These are phyloP conservation scores for Naganishia friedmannii DNA, from an alignment of 768 basidiomycete genomes.

Conservation along the genomic window DNA sequence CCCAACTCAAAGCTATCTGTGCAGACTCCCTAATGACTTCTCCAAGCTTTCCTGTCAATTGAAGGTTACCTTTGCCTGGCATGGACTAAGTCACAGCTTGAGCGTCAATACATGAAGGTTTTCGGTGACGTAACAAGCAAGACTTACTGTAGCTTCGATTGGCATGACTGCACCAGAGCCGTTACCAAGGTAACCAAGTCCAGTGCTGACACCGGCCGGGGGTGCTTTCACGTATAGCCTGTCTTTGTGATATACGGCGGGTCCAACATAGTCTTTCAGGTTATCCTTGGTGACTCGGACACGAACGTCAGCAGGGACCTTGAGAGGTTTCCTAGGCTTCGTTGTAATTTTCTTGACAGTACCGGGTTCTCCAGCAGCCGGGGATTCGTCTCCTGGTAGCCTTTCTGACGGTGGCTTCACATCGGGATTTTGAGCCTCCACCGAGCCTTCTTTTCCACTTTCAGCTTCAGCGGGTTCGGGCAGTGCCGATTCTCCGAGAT, in stretches of 20 bases:
- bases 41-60: constrained; percentile 93
- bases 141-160: constrained; percentile 81
- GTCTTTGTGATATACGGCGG: constrained; percentile 91
- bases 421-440: constrained; percentile 60
- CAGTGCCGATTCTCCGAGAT: constrained; percentile 79
- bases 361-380: constrained; percentile 43
- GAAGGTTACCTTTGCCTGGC: constrained; percentile 90
- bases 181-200: constrained; percentile 92
- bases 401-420: constrained; percentile 51
- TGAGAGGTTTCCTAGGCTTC: constrained; percentile 71
- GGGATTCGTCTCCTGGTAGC: constrained; percentile 42
- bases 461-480: constrained; percentile 61
- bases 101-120: neutral
- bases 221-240: constrained; percentile 75
- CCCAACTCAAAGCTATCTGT: constrained; percentile 90
- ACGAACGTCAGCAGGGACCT: constrained; percentile 73
- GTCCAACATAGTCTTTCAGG: constrained; percentile 93
- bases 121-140: constrained; percentile 3
- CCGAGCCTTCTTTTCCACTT: constrained; percentile 43
- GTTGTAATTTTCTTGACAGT: constrained; percentile 67
- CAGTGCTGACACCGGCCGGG: constrained; percentile 90
- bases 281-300: constrained; percentile 80
- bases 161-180: constrained; percentile 97
- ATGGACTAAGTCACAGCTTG: constrained; percentile 63
- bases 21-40: constrained; percentile 97